A percentile compares a stretch with the other conserved stretches of the same genome.
Conservation (phyloP, 2,329 filamentous ascomycete genomes). For the Colletotrichum lentis region DNA sequence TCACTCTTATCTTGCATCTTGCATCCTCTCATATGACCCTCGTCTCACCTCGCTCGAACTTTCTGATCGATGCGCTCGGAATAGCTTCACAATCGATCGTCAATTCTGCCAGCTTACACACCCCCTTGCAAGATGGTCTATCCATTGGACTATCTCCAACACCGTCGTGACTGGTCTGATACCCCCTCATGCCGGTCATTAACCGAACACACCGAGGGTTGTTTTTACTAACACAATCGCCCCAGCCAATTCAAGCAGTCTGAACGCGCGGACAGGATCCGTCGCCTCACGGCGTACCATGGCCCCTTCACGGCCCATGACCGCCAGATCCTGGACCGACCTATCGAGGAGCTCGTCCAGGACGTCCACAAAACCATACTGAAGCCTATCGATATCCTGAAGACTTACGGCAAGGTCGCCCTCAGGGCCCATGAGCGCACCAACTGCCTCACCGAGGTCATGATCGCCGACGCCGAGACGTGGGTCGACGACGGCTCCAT, state of each 20-base stretch:
- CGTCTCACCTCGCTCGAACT: background rate
- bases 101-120: background rate
- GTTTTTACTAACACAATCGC: constrained; percentile 43
- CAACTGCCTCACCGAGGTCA: constrained; percentile 88
- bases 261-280: constrained; percentile 75
- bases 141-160: constrained; percentile 70
- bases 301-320: constrained; percentile 71
- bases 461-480: constrained; percentile 78
- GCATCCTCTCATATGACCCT: background rate
- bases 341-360: constrained; percentile 80
- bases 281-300: constrained; percentile 71
- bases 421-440: constrained; percentile 84
- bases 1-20: background rate
- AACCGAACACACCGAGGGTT: background rate
- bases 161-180: constrained; percentile 74
- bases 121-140: constrained; percentile 35
- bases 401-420: constrained; percentile 85
- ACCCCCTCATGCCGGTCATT: background rate
- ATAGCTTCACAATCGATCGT: background rate
- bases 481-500: constrained; percentile 69
- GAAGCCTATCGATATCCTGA: constrained; percentile 77
- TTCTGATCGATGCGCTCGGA: background rate
- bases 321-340: constrained; percentile 71
- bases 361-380: constrained; percentile 76
- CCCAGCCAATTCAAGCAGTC: constrained; percentile 79